Evolutionary conservation across 805 yeast genomes (phyloP).

Genomic region (Myxozyma sirexii): DNA sequence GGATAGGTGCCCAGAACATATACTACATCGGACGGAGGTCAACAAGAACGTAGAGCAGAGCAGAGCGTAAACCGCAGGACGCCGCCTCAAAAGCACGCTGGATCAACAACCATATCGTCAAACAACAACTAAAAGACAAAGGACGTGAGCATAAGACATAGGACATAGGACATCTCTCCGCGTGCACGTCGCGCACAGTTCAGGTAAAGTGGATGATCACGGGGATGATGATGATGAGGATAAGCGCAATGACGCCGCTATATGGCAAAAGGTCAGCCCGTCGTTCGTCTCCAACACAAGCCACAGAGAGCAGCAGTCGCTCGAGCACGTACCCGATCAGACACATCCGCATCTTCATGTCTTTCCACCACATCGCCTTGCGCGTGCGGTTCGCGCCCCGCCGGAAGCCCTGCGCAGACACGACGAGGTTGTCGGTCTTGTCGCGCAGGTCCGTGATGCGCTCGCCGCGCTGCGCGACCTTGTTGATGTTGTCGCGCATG

Average conservation of each 20-base stretch:
- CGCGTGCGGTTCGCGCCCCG: slow-evolving; percentile 96
- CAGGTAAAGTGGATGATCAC: slow-evolving; percentile 75
- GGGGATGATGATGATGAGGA: slow-evolving; percentile 89
- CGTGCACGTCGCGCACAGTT: neutral
- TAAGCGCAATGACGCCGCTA: slow-evolving; percentile 71
- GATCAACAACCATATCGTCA: too few relatives aligned
- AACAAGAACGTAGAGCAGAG: too few relatives aligned
- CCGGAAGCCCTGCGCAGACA: slow-evolving; percentile 90
- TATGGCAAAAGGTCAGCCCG: neutral
- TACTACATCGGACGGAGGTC: too few relatives aligned
- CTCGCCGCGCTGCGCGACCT: slow-evolving; percentile 92
- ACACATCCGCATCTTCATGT: slow-evolving; percentile 94
- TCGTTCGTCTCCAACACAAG: neutral
- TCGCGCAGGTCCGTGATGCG: slow-evolving; percentile 88
- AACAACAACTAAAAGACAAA: too few relatives aligned
- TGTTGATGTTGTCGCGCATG: slow-evolving; percentile 95
- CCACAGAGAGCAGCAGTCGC: neutral
- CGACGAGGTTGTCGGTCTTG: slow-evolving; percentile 89
- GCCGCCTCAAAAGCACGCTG: too few relatives aligned
- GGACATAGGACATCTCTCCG: too few relatives aligned
- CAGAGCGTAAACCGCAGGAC: too few relatives aligned
- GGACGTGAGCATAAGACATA: too few relatives aligned
- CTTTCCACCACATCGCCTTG: slow-evolving; percentile 99
- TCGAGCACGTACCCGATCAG: slow-evolving; percentile 54
- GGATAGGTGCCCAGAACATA: neutral